Evolutionary conservation across 495 filamentous ascomycete species (phyloP).

Genomic region (Penicillium riverlandense): DNA sequence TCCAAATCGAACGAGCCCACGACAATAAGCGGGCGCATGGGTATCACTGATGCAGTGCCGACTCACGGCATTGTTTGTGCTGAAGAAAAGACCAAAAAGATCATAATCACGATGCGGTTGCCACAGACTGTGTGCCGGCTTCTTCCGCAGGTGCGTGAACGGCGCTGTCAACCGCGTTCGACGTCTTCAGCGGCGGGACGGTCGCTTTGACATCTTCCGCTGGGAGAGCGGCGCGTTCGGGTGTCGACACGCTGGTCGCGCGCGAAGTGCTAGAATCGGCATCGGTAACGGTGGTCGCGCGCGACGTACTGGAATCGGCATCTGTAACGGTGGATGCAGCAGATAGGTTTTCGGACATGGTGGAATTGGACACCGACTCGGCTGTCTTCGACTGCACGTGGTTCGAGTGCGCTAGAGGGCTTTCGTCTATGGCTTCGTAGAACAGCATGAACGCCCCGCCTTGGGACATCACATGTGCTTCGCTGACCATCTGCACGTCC

Average conservation of each 20-base stretch:
- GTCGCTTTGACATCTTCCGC: conserved; percentile 2
- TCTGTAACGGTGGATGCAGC: conserved; percentile 24
- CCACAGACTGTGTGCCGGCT: conserved; percentile 1
- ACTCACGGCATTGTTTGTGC: not conserved
- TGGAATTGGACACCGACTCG: conserved; percentile 15
- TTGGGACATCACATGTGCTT: conserved; percentile 65
- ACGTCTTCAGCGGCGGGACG: not conserved
- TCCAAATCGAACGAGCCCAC: too few relatives aligned
- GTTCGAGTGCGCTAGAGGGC: not conserved
- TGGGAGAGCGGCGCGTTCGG: conserved; percentile 8
- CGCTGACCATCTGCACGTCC: conserved; percentile 64
- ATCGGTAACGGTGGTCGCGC: conserved; percentile 25
- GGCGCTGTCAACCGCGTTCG: not conserved
- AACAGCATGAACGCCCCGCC: conserved; percentile 96
- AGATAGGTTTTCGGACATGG: conserved; percentile 24
- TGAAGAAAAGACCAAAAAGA: not conserved
- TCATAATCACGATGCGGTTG: conserved; percentile 5
- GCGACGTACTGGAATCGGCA: conserved; percentile 22
- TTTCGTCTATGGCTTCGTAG: conserved; percentile 55
- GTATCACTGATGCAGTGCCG: conserved; percentile 12
- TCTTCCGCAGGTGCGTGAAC: not conserved
- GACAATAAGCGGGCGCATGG: not conserved
- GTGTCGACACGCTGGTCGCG: conserved; percentile 27
- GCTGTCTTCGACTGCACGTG: conserved; percentile 6
- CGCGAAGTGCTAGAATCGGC: conserved; percentile 23